Evolutionary conservation across 805 yeast genomes (phyloP), one percentile per base, ranked within the genome.

Genomic region (Ogataea chonburiensis): DNA sequence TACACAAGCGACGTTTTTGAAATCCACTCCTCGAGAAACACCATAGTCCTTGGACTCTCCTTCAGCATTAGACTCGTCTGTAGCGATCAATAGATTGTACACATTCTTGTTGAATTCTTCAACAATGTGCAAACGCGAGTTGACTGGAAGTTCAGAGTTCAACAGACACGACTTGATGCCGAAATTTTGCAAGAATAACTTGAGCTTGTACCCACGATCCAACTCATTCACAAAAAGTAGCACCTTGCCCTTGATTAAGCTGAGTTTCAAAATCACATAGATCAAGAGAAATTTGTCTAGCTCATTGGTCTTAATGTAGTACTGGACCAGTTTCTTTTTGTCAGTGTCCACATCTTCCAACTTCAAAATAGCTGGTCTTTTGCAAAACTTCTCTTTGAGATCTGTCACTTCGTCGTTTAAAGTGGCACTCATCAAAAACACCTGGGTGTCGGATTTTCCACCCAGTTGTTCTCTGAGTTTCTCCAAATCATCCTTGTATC

Each of bases 371-470:
- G 94, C 96, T 2, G 96, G 94, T 40, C 69, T 72, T 38, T 86
- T 78, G 62, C 97, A 91, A 61, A 84, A 89, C 53, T 75, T 75
- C 33, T 67, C 61, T 61, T 91, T 91, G 50, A 93, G 64, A 29
- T 73, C 76, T 42, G 85, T 78, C 45, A 91, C 77, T 45, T 91
- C 97, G 28, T 86, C 95, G 55, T 79, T 85, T 41, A 93, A 67
- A 3, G 98, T 93, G 3, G 98, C 98, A 62, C 95, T 85, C 98
- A 93, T 93, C 49, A 93, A 67, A 63, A 87, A 93, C 3, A 93
- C 81, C 64, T 93, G 98, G 48, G 86, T 67, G 41, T 75, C 77
- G 45, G 83, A 82, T 55, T 79, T 80, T 42, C 80, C 65, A n/a
- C 88, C 87, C 45, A 89, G 64, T 44, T 63, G 73, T 17, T 71